Conservation (phyloP, 129 eudicot genomes). For the Pulicaria dysenterica region DNA sequence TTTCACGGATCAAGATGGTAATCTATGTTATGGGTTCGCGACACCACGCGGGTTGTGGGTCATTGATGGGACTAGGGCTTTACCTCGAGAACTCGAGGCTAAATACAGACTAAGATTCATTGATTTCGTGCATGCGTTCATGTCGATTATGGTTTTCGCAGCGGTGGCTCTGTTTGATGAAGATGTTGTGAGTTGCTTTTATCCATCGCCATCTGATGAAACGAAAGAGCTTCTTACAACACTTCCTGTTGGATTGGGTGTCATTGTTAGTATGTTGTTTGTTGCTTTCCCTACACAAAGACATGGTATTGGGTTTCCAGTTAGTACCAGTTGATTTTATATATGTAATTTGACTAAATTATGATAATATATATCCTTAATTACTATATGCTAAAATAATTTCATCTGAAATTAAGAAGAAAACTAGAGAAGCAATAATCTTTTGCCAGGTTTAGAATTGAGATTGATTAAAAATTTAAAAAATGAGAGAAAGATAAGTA, state of each 20-base stretch:
- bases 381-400: too few species aligned
- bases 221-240: constrained; percentile 60
- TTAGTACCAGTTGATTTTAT: constrained; percentile 35
- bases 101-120: constrained; percentile 58
- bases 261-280: constrained; percentile 70
- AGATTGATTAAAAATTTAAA: too few species aligned
- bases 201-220: constrained; percentile 70
- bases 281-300: constrained; percentile 80
- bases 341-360: too few species aligned
- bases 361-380: too few species aligned
- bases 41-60: constrained; percentile 72
- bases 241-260: constrained; percentile 75
- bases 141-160: constrained; percentile 77
- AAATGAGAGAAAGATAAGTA: too few species aligned
- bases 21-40: constrained; percentile 72
- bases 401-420: too few species aligned
- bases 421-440: too few species aligned
- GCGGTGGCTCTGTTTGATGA: constrained; percentile 78
- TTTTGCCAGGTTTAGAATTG: too few species aligned
- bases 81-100: constrained; percentile 58
- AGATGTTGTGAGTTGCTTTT: constrained; percentile 79
- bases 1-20: constrained; percentile 69
- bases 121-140: constrained; percentile 79
- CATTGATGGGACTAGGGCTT: constrained; percentile 68
- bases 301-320: constrained; percentile 92